Evolutionary conservation across 257 asterid species (phyloP).

Genomic region (Ligustrum vulgare): DNA sequence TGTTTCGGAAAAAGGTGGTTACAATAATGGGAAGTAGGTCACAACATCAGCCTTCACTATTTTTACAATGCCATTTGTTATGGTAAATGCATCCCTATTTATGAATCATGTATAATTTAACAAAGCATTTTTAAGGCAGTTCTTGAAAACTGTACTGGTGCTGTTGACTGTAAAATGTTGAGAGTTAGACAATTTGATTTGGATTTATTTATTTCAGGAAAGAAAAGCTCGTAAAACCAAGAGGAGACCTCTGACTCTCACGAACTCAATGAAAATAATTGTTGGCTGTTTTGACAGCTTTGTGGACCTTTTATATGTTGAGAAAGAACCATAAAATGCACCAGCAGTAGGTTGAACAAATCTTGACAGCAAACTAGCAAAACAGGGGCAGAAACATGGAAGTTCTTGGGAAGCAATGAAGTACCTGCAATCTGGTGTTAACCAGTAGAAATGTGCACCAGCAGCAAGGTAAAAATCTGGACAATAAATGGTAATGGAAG

Average conservation of each 20-base stretch:
- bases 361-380: too few relatives aligned
- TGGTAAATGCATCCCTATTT: not conserved
- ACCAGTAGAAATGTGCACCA: too few relatives aligned
- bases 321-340: too few relatives aligned
- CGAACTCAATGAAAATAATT: conserved; percentile 71
- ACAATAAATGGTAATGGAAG: too few relatives aligned
- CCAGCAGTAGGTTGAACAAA: too few relatives aligned
- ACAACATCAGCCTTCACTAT: not conserved
- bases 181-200: conserved; percentile 16
- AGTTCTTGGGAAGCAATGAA: too few relatives aligned
- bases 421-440: too few relatives aligned
- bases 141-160: not conserved
- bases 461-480: too few relatives aligned
- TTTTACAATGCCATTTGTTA: not conserved
- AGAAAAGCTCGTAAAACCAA: conserved; percentile 49
- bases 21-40: not conserved
- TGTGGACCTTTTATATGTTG: too few relatives aligned
- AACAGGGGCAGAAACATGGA: too few relatives aligned
- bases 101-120: not conserved
- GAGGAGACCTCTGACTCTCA: conserved; percentile 58
- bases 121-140: not conserved
- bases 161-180: not conserved
- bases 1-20: not conserved
- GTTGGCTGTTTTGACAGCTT: too few relatives aligned
- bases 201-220: conserved; percentile 39